These are phyloP conservation scores for Pinus taeda DNA, from an alignment of 75 land plant species.

Conservation along the genomic window DNA sequence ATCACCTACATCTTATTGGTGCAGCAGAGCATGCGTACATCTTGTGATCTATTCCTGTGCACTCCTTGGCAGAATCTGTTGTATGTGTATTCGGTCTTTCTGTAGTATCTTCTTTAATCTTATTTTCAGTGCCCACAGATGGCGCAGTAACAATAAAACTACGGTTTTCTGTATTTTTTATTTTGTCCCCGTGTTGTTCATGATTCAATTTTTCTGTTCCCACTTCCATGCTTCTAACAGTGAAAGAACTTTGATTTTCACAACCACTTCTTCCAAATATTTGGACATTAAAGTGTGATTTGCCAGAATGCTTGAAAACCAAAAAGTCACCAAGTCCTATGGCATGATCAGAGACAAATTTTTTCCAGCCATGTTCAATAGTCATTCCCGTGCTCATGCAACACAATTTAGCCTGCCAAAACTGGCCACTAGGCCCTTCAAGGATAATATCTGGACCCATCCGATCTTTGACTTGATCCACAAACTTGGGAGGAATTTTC, in stretches of 20 bases:
- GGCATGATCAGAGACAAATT: conserved; percentile 1
- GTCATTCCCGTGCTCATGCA: background rate
- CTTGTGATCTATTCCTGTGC: background rate
- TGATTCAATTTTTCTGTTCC: background rate
- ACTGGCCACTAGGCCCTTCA: conserved; percentile 7
- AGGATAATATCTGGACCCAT: conserved; percentile 10
- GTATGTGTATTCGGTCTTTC: background rate
- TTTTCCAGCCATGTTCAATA: conserved; percentile 10
- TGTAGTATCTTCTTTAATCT: background rate
- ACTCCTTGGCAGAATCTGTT: background rate
- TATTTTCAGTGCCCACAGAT: background rate
- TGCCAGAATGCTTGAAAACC: conserved; percentile 7
- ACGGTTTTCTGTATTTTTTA: background rate
- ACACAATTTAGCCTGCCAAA: background rate
- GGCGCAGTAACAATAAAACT: background rate
- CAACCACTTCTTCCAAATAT: conserved; percentile 12
- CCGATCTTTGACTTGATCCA: background rate
- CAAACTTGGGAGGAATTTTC: conserved; percentile 8
- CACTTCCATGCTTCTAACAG: background rate
- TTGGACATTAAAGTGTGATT: conserved; percentile 3
- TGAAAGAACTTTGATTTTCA: conserved; percentile 2
- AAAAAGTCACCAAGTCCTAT: conserved; percentile 9
- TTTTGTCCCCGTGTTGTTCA: background rate
- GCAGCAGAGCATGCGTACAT: background rate
- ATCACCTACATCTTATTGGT: background rate